A percentile compares a stretch with the other conserved stretches of the same genome.
These are phyloP conservation scores for Syzygium syzygioides DNA, from an alignment of 441 rosid species.

Conservation along the genomic window DNA sequence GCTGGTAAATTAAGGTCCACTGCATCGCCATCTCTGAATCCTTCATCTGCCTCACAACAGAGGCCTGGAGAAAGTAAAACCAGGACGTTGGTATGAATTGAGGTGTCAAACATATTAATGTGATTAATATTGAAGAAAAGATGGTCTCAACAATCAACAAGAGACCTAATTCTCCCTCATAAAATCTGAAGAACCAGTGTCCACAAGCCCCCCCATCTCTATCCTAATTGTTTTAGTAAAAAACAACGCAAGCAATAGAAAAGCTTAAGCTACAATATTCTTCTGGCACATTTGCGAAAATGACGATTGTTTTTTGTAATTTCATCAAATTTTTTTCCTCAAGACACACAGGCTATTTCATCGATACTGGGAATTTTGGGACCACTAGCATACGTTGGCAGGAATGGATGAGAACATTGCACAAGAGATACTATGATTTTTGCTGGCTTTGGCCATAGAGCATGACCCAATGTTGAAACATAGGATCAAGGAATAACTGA, in stretches of 20 bases:
- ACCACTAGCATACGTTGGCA: neutral
- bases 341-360: neutral
- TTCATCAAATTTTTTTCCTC: neutral
- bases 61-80: conserved; percentile 44
- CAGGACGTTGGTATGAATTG: neutral
- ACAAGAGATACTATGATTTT: neutral
- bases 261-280: neutral
- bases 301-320: neutral
- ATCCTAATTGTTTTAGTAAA: neutral
- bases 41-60: conserved; percentile 90
- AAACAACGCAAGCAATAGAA: neutral
- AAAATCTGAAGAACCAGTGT: neutral
- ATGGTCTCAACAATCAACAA: neutral
- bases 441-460: neutral
- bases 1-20: conserved; percentile 89
- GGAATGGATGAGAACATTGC: neutral
- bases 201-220: neutral
- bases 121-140: neutral
- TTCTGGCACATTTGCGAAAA: neutral
- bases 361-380: neutral
- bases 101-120: neutral
- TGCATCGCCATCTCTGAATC: conserved; percentile 97
- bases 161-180: neutral
- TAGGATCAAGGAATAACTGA: neutral
- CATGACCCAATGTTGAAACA: neutral